phyloP scores from a whole-genome alignment of 169 alveolate genomes.

The Plasmodium adleri region DNA sequence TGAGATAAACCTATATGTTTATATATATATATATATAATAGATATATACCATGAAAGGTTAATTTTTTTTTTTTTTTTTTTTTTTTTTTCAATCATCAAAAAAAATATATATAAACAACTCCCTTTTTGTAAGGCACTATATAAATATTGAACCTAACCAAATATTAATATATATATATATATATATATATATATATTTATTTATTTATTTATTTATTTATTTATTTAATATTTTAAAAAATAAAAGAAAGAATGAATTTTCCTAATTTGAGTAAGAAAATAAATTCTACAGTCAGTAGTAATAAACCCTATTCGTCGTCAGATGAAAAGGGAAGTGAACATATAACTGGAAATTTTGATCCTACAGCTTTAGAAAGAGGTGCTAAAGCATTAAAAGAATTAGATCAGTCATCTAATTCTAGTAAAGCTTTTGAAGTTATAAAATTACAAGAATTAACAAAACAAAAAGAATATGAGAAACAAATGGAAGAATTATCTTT shows the following conservation, averaged over 20 bases:
- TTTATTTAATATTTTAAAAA: background rate
- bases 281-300: background rate
- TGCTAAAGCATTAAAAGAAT: constrained; percentile 97
- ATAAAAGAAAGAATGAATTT: constrained; percentile 7
- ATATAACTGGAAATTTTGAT: constrained; percentile 88
- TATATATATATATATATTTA: no score
- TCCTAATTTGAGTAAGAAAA: constrained; percentile 65
- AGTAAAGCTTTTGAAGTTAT: constrained; percentile 96
- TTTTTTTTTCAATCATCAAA: no score
- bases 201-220: no score
- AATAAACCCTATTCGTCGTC: background rate
- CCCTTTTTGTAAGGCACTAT: no score
- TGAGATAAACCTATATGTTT: no score
- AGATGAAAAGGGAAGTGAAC: constrained; percentile 24
- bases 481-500: constrained; percentile 88
- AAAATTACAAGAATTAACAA: constrained; percentile 95
- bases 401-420: constrained; percentile 95
- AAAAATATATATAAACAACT: no score
- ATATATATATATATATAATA: no score
- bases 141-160: no score
- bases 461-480: constrained; percentile 94
- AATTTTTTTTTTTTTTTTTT: no score
- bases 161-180: no score
- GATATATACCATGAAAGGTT: no score
- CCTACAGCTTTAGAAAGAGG: constrained; percentile 99